Evolutionary conservation across 2,329 filamentous ascomycete species (phyloP).

Genomic region (Venturia oleaginea): DNA sequence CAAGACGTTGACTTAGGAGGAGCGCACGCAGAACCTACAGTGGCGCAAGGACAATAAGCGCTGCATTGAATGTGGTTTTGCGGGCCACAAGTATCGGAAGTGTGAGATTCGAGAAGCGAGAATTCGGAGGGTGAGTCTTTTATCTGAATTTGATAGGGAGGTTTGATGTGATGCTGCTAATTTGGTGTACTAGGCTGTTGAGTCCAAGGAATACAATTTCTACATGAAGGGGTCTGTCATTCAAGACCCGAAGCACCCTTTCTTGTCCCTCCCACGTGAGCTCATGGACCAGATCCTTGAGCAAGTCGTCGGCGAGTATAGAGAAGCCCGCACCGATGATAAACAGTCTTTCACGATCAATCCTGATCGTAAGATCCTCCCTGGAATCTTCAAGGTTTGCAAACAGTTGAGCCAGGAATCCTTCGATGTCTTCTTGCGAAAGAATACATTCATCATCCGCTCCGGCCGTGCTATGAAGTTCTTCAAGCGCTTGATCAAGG

Average conservation of each 20-base stretch:
- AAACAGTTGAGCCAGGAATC: neutral
- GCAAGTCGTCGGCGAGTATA: neutral
- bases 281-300: neutral
- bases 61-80: neutral
- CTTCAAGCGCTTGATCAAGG: neutral
- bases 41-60: neutral
- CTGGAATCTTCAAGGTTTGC: neutral
- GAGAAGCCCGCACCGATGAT: neutral
- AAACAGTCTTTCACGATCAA: neutral
- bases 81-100: neutral
- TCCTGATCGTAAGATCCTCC: neutral
- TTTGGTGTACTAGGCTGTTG: neutral
- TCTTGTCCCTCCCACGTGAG: neutral
- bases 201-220: neutral
- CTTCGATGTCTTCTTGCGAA: neutral
- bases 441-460: neutral
- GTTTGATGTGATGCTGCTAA: neutral
- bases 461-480: neutral
- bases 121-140: neutral
- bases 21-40: neutral
- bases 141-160: neutral
- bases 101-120: neutral
- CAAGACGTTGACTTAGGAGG: neutral
- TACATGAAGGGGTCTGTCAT: neutral
- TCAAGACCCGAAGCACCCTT: neutral